Evolutionary conservation across 345 rosid genomes (phyloP), one percentile per base, ranked within the genome.

Genomic region (Arabidopsis arenosa): DNA sequence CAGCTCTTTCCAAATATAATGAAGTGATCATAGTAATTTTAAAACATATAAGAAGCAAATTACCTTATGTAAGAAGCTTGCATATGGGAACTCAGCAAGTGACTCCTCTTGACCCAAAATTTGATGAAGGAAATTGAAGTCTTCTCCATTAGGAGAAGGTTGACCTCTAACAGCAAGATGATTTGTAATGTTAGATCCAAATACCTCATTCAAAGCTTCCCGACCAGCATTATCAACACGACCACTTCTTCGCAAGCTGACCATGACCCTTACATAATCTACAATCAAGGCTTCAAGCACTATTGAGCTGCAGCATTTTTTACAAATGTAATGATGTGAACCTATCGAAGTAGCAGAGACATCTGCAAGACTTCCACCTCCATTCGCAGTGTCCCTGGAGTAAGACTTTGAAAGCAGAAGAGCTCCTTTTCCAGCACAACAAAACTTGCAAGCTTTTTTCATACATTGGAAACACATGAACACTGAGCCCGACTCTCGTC

Each of bases 391-490:
- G 49, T 92, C 97, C 85, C 89, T 86, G 15, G 82, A 80, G 82
- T 73, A 78, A 71, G 77, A 77, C 53, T 66, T 84, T 36, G 83
- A 63, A 63, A 92, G 86, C 73, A 92, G 82, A 69, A 90, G 87
- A 80, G 97, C 97, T 75, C 99, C 97, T 77, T 70, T 90, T 69
- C 99, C 99, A 18, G 93, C 93, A 79, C 91, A 92, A 75, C 99
- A 95, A 82, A 80, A 75, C 84, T 84, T 86, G 75, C 99, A 95
- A 65, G 88, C 94, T 68, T 85, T 90, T 76, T 86, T 90, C 78
- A 68, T 70, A 68, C 97, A 95, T 63, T 84, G 86, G 71, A 82
- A 86, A 72, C 97, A 95, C 61, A 80, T 51, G 72, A 92, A 82
- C 59, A 82, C 56, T 68, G 85, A 64, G 52, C 79, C 70, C 7